A percentile compares a stretch with the other conserved stretches of the same genome.
These are phyloP conservation scores for Hawksworthiomyces lignivorus DNA, from an alignment of 2,329 filamentous ascomycete species.

Conservation along the genomic window DNA sequence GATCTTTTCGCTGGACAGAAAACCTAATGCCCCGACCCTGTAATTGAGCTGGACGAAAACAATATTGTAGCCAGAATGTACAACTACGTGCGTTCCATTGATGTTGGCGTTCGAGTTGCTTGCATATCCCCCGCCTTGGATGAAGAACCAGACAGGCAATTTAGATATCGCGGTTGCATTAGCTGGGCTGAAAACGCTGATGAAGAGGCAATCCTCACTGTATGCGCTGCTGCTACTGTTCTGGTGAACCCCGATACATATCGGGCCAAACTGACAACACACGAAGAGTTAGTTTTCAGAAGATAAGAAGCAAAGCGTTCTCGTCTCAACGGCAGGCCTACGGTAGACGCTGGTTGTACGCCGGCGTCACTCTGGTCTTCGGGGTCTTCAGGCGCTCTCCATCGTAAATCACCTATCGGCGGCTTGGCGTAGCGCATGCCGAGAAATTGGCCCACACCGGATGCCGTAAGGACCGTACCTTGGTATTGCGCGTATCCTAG, in stretches of 20 bases:
- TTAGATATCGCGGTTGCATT: conserved; percentile 32
- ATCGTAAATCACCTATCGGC: not conserved
- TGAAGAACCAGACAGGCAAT: conserved; percentile 47
- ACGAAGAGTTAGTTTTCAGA: no score
- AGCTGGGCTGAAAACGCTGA: conserved; percentile 31
- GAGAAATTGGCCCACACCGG: not conserved
- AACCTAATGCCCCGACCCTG: conserved; percentile 54
- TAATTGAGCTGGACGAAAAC: conserved; percentile 54
- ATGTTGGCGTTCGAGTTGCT: conserved; percentile 39
- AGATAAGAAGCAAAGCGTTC: no score
- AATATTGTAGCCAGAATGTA: conserved; percentile 28
- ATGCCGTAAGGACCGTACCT: not conserved
- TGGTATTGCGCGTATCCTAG: not conserved
- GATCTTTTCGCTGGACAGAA: conserved; percentile 49
- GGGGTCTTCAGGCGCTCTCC: not conserved
- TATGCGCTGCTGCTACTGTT: no score
- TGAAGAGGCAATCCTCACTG: not conserved
- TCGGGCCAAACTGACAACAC: not conserved
- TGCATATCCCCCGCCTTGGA: conserved; percentile 39
- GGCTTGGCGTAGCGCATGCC: not conserved
- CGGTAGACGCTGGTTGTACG: conserved; percentile 23
- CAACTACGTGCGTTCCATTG: conserved; percentile 39
- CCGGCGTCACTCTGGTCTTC: not conserved
- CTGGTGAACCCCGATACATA: not conserved
- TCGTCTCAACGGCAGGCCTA: no score